Base-by-base conservation (phyloP, 1,284 basidiomycete species). In the Cryptococcus maquisensis region DNA sequence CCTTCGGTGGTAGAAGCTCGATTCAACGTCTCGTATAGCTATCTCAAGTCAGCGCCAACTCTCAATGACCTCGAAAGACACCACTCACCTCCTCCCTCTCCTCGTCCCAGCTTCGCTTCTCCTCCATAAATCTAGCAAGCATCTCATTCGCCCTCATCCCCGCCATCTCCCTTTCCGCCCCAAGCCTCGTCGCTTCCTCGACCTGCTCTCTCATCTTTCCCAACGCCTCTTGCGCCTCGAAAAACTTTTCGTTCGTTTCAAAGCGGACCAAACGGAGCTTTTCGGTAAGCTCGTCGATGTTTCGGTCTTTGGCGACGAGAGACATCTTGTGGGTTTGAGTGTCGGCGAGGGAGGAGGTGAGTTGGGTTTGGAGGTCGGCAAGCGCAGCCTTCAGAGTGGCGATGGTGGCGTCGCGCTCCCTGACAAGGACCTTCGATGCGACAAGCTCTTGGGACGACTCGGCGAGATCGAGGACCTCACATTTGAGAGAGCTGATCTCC, bases 231-330 rank as follows among this genome's bases (percentile, higher is more conserved):
- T 61, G 44, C 21, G 55, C 44, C 20, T 47, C 36, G 28, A 60
- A 54, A 5, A 46, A 44, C 32, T 32, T 54, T 51, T 66, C 67
- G 46, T 68, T 63, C 21, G 43, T 49, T 41, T 63, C 62, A 39
- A 55, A 68, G 15, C 54, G 43, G n/a, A 54, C 47, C 21, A 64
- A 49, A 18, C 50, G 26, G 3, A 64, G 44, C 44, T 62, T 62
- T 35, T 66, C 62, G 15, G 51, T 48, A 26, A 65, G 52, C 6
- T 44, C 52, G 7, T 42, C 24, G 38, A 60, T 49, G 13, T 4
- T 39, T 16, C 26, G 20, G 8, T 63, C 62, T 41, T 62, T 52
- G 6, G 56, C 47, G 20, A 57, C 44, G 5, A 60, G 32, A 20
- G 47, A 48, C 16, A 49, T 43, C 21, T 52, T 50, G 13, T 48